Evolutionary conservation across 2,329 filamentous ascomycete species (phyloP).

Genomic region (Zopfia rhizophila): DNA sequence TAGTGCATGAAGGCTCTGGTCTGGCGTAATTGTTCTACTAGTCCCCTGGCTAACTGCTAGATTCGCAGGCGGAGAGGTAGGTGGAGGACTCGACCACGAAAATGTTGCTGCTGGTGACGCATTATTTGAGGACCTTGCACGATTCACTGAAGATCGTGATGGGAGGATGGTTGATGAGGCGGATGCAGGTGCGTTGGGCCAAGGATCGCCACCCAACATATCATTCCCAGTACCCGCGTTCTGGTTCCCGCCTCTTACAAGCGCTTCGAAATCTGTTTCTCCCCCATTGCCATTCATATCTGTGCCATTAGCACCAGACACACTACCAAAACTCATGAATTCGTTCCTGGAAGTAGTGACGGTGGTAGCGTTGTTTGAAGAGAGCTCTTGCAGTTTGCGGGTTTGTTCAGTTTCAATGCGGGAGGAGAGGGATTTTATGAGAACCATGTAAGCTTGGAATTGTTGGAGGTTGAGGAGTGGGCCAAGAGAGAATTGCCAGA

Average conservation of each 20-base stretch:
- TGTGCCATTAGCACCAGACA: conserved; percentile 64
- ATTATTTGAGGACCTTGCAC: conserved; percentile 34
- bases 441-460: conserved; percentile 88
- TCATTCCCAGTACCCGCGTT: conserved; percentile 49
- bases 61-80: conserved; percentile 46
- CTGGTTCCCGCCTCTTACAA: conserved; percentile 81
- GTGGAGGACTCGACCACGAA: conserved; percentile 57
- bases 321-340: conserved; percentile 74
- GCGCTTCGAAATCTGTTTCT: conserved; percentile 83
- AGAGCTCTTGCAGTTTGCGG: conserved; percentile 86
- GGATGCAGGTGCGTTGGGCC: conserved; percentile 50
- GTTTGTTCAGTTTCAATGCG: conserved; percentile 90
- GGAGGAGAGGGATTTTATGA: conserved; percentile 82
- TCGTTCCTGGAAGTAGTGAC: conserved; percentile 68
- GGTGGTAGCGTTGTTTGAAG: conserved; percentile 66
- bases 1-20: conserved; percentile 57
- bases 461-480: conserved; percentile 85
- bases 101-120: conserved; percentile 53
- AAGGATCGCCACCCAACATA: conserved; percentile 55
- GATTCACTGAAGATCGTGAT: conserved; percentile 40
- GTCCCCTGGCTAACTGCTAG: conserved; percentile 32
- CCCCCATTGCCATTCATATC: conserved; percentile 66
- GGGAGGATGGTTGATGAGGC: conserved; percentile 43
- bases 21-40: conserved; percentile 63
- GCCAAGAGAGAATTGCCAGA: conserved; percentile 93